A percentile compares a stretch with the other conserved stretches of the same genome.
phyloP scores from a whole-genome alignment of 225 moss, liverwort and hornwort species.

The Antitrichia curtipendula region DNA sequence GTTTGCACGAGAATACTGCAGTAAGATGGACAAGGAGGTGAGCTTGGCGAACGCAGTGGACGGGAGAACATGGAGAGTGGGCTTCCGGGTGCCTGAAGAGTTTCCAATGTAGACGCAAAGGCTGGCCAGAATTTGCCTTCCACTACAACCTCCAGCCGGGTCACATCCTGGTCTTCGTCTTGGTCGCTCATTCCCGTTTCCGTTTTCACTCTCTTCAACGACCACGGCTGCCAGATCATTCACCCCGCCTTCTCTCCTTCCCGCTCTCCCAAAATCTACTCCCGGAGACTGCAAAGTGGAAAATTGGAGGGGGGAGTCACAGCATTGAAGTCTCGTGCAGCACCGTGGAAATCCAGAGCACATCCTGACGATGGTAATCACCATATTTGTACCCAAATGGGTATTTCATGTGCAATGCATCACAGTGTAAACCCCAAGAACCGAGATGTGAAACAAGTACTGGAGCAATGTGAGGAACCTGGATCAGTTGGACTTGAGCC shows the following conservation, averaged over 20 bases:
- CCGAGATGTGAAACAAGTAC: background rate
- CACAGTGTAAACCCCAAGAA: background rate
- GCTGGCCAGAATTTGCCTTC: background rate
- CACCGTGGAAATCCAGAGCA: background rate
- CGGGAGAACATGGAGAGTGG: slow-evolving; percentile 1
- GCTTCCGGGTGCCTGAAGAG: background rate
- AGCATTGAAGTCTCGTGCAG: background rate
- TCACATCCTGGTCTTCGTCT: background rate
- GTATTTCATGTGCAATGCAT: background rate
- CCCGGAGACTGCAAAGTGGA: background rate
- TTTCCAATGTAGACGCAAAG: background rate
- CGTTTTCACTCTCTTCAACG: background rate
- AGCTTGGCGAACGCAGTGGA: background rate
- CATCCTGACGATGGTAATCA: background rate
- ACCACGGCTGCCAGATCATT: background rate
- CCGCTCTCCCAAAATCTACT: background rate
- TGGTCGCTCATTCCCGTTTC: background rate
- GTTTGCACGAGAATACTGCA: background rate
- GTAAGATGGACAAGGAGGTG: background rate
- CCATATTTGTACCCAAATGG: background rate
- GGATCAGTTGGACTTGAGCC: background rate
- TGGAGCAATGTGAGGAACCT: background rate
- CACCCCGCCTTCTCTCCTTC: background rate
- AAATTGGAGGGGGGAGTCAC: background rate
- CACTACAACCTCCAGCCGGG: background rate